Conservation (phyloP, 306 rosid species). For the Aeschynomene evenia region DNA sequence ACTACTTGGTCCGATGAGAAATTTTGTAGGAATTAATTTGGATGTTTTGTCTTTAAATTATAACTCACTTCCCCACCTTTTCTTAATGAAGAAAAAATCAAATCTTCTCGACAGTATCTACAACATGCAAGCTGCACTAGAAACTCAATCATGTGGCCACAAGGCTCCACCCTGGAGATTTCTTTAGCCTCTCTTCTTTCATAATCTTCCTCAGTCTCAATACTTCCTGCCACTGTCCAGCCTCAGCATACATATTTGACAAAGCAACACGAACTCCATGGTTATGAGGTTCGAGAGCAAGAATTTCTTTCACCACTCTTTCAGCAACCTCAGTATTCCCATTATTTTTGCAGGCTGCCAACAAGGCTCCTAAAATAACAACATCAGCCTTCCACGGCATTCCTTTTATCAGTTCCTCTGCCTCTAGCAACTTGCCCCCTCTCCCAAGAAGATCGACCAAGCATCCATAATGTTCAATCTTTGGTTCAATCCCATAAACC, state of each 20-base stretch:
- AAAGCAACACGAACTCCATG: slow-evolving; percentile 45
- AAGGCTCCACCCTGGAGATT: slow-evolving; percentile 52
- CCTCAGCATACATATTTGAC: slow-evolving; percentile 58
- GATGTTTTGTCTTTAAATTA: too few relatives aligned
- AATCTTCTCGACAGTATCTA: background rate
- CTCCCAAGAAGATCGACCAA: slow-evolving; percentile 53
- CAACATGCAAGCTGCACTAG: background rate
- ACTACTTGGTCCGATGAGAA: too few relatives aligned
- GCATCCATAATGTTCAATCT: slow-evolving; percentile 55
- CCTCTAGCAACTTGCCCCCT: slow-evolving; percentile 44
- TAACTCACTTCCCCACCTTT: slow-evolving; percentile 4
- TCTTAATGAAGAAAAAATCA: background rate
- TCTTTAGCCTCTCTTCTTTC: slow-evolving; percentile 49
- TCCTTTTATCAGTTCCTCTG: slow-evolving; percentile 37
- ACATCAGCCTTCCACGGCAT: slow-evolving; percentile 50
- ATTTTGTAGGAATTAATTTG: too few relatives aligned
- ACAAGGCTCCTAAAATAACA: slow-evolving; percentile 49
- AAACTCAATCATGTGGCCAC: slow-evolving; percentile 25
- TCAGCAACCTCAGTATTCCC: slow-evolving; percentile 50
- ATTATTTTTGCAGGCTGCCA: slow-evolving; percentile 45
- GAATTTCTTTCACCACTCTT: slow-evolving; percentile 41
- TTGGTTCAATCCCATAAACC: slow-evolving; percentile 42
- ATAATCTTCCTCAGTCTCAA: slow-evolving; percentile 44
- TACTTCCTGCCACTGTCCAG: slow-evolving; percentile 53
- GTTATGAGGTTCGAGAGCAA: slow-evolving; percentile 46